These are phyloP conservation scores for Coemansia sp. DNA, from an alignment of 192 early-diverging fungal species.

Conservation along the genomic window DNA sequence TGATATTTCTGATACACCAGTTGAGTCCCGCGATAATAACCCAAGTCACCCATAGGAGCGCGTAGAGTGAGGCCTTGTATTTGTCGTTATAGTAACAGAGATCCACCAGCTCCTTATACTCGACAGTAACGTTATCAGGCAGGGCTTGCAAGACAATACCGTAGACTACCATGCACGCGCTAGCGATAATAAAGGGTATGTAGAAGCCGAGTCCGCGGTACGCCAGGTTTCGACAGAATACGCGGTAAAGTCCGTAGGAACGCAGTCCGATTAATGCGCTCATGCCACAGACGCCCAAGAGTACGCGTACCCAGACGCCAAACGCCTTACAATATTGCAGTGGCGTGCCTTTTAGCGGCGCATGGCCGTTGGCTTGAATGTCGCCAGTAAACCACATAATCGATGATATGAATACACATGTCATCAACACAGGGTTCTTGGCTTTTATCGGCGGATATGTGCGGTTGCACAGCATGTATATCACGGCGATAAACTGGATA, in stretches of 20 bases:
- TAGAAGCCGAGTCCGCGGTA: not conserved
- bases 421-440: constrained; percentile 52
- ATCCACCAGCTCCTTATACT: constrained; percentile 15
- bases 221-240: not conserved
- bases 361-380: constrained; percentile 45
- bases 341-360: constrained; percentile 22
- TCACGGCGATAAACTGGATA: constrained; percentile 23
- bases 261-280: constrained; percentile 26
- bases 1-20: constrained; percentile 47
- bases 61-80: constrained; percentile 41
- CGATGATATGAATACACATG: constrained; percentile 19
- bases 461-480: constrained; percentile 44
- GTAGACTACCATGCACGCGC: constrained; percentile 15
- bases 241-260: not conserved
- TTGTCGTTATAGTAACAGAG: constrained; percentile 31
- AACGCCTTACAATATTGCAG: constrained; percentile 42
- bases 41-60: constrained; percentile 41
- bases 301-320: constrained; percentile 44
- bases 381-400: constrained; percentile 52
- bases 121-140: constrained; percentile 7
- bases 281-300: constrained; percentile 34
- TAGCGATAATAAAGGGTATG: constrained; percentile 5
- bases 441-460: constrained; percentile 54
- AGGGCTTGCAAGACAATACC: constrained; percentile 36
- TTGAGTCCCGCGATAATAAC: constrained; percentile 20